These are phyloP conservation scores for Fusarium tricinctum DNA, from an alignment of 2,329 filamentous ascomycete species.

Conservation along the genomic window DNA sequence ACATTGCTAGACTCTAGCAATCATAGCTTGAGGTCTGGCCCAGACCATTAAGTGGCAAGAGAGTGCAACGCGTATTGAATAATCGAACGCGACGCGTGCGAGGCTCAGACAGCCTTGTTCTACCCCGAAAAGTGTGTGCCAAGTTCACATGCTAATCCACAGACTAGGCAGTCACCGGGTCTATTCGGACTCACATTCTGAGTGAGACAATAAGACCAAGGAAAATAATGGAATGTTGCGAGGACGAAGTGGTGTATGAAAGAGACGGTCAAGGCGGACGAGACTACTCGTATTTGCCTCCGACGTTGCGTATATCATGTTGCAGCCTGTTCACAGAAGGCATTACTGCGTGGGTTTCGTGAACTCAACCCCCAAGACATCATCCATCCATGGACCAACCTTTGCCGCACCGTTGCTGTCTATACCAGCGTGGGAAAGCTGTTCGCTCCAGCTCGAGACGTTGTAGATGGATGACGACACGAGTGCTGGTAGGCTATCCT, in stretches of 20 bases:
- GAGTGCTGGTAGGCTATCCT: conserved; percentile 33
- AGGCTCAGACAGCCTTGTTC: conserved; percentile 44
- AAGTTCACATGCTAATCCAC: conserved; percentile 39
- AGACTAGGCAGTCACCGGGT: conserved; percentile 42
- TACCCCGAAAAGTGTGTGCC: conserved; percentile 33
- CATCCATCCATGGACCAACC: conserved; percentile 53
- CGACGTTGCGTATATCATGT: conserved; percentile 31
- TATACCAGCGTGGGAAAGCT: conserved; percentile 48
- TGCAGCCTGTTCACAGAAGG: conserved; percentile 28
- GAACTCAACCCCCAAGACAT: conserved; percentile 51
- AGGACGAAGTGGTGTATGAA: conserved; percentile 42
- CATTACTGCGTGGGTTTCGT: conserved; percentile 43
- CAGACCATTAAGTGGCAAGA: conserved; percentile 6
- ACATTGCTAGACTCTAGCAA: conserved; percentile 31
- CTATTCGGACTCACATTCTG: conserved; percentile 32
- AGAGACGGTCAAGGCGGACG: conserved; percentile 12
- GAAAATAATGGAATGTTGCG: conserved; percentile 32
- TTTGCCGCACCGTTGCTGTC: conserved; percentile 37
- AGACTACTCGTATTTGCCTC: conserved; percentile 31
- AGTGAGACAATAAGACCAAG: conserved; percentile 38
- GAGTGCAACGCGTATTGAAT: conserved; percentile 36
- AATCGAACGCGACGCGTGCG: conserved; percentile 37
- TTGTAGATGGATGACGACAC: conserved; percentile 42
- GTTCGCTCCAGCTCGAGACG: conserved; percentile 48
- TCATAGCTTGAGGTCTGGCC: conserved; percentile 17